Percentiles rank a stretch among this genome's conserved stretches.
These are phyloP conservation scores for Knoxia roxburghii DNA, from an alignment of 257 asterid species.

Conservation along the genomic window DNA sequence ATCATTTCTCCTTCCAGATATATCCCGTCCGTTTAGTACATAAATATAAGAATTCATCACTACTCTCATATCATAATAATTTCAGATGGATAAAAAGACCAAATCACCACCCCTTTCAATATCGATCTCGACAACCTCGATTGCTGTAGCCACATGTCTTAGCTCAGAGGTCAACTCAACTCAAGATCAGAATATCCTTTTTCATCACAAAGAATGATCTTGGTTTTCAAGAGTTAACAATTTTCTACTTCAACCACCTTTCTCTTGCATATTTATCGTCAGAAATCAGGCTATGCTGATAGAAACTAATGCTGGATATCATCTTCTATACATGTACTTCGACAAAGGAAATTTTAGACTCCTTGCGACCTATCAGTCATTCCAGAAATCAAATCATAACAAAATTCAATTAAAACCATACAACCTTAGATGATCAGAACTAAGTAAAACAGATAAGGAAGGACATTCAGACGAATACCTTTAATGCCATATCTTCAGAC, in stretches of 20 bases:
- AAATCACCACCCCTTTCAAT: background rate
- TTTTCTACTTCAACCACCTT: background rate
- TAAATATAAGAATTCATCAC: background rate
- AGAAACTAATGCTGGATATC: constrained; percentile 15
- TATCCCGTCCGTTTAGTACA: background rate
- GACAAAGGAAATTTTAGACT: constrained; percentile 84
- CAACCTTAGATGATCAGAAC: background rate
- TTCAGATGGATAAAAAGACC: background rate
- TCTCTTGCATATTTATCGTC: background rate
- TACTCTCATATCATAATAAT: background rate
- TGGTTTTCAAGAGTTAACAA: background rate
- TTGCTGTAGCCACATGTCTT: background rate
- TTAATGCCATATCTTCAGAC: constrained; percentile 75
- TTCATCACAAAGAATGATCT: background rate
- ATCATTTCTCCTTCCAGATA: background rate
- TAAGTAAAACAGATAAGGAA: constrained; percentile 6
- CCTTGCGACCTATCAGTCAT: constrained; percentile 66
- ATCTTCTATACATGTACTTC: constrained; percentile 71
- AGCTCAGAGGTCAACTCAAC: background rate
- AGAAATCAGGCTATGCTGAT: background rate
- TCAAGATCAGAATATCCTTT: background rate
- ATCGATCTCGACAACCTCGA: background rate
- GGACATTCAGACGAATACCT: constrained; percentile 36
- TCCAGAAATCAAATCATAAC: constrained; percentile 19
- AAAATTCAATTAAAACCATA: constrained; percentile 1